Evolutionary conservation across 257 asterid species (phyloP).

Genomic region (Solanum gracilifrons): DNA sequence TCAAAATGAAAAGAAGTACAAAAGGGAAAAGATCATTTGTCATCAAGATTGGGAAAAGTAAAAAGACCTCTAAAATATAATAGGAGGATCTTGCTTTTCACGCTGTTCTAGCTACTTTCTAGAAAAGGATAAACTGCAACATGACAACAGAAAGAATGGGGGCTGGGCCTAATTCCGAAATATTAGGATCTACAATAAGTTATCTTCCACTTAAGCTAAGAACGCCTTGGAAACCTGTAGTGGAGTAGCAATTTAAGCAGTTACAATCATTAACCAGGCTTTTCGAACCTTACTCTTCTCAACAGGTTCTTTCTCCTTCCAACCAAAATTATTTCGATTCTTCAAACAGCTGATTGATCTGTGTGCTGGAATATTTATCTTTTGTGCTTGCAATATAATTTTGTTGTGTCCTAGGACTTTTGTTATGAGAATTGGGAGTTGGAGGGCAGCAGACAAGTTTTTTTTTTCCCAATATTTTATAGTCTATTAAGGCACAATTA

Average conservation of each 20-base stretch:
- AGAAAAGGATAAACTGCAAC: neutral
- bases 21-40: neutral
- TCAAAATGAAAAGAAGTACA: neutral
- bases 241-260: neutral
- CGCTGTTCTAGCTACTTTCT: neutral
- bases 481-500: neutral
- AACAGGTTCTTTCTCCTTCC: constrained; percentile 31
- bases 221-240: neutral
- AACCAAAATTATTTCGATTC: too few species aligned
- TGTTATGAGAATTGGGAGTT: neutral
- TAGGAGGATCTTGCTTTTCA: neutral
- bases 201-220: neutral
- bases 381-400: too few species aligned
- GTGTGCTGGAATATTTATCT: too few species aligned
- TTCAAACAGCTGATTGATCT: too few species aligned
- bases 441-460: neutral
- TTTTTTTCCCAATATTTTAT: neutral
- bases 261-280: neutral
- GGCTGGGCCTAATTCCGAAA: neutral
- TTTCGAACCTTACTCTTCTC: constrained; percentile 29
- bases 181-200: neutral
- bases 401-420: neutral
- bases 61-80: neutral
- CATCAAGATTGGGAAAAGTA: neutral
- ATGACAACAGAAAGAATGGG: neutral